Evolutionary conservation across 441 rosid species (phyloP).

Genomic region (Erodium moschatum): DNA sequence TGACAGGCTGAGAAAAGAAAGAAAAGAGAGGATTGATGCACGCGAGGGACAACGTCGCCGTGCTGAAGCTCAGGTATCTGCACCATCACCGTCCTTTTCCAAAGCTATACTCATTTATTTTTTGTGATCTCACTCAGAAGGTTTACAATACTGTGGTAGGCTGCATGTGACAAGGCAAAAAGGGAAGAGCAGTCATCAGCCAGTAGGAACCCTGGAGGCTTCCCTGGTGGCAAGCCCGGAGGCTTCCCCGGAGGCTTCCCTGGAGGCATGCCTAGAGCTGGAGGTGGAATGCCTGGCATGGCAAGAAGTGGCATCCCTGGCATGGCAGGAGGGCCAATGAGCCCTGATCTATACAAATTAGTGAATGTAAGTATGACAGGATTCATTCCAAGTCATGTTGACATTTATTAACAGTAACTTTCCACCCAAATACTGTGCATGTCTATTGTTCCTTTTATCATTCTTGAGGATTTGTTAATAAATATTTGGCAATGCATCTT

Average conservation of each 20-base stretch:
- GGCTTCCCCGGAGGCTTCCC: conserved; percentile 28
- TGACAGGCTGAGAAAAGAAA: conserved; percentile 71
- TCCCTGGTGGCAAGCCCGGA: conserved; percentile 27
- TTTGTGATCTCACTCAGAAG: conserved; percentile 7
- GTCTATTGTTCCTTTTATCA: background rate
- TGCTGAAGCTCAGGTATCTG: conserved; percentile 78
- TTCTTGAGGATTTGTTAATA: no score
- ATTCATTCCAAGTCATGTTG: background rate
- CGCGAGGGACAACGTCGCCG: conserved; percentile 65
- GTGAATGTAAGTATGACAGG: conserved; percentile 50
- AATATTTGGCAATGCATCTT: no score
- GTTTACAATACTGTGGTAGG: conserved; percentile 33
- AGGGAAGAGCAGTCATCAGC: conserved; percentile 82
- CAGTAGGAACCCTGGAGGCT: conserved; percentile 42
- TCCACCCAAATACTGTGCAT: background rate
- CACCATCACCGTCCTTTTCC: background rate
- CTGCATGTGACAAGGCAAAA: conserved; percentile 89
- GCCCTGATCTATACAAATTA: conserved; percentile 78
- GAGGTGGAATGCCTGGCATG: conserved; percentile 7
- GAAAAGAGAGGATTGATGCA: conserved; percentile 67
- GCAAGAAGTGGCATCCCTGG: conserved; percentile 22
- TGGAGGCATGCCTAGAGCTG: conserved; percentile 31
- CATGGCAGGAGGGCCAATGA: conserved; percentile 55
- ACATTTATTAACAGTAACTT: background rate
- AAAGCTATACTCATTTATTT: conserved; percentile 3